Base-by-base conservation (phyloP, 2,329 filamentous ascomycete genomes). In the Cercospora canescens region DNA sequence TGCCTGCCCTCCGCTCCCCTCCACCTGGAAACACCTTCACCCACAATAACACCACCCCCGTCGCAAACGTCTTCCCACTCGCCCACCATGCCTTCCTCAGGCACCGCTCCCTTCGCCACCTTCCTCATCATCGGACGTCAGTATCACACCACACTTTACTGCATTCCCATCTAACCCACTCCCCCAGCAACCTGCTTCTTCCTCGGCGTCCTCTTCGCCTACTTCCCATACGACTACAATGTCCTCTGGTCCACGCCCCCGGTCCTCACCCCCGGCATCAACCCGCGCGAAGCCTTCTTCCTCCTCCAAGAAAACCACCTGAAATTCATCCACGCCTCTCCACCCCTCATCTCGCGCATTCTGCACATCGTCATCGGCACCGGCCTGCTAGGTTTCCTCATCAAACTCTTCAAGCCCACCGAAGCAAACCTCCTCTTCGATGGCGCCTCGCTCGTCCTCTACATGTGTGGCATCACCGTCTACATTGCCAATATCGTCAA, bases 401-500 rank as follows among this genome's bases (percentile, higher is more conserved):
- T 90, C 79, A 99, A 99, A 84, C 90, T 99, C 60, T 99, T 97
- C 89, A 90, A 90, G 72, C 93, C 95, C 61, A 91, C 88, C 73
- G 94, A 98, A 81, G 91, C 92, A 70, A 99, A 99, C 84, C 91
- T 97, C 82, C 89, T 99, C 65, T 99, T 99, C 79, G 95, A 92
- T 74, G 90, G 90, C 77, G 88, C 89, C 12, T 88, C 85, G 62
- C 80, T 92, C 56, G 89, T 90, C 39, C 84, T 92, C 34, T 92
- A 92, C 80, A 88, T 91, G 82, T 93, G 95, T 74, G 95, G 93
- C 67, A 88, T 96, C 61, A 92, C 93, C 57, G 91, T 99, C 73
- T 99, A 98, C 81, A 88, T 97, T 71, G 90, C 94, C 73, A 99
- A 99, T 81, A 97, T 98, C 75, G 90, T 98, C 78, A 97, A 97